Percentiles rank a stretch among this genome's conserved stretches.
These are phyloP conservation scores for Globomyces sp. DNA, from an alignment of 371 early-diverging fungal species.

Conservation along the genomic window DNA sequence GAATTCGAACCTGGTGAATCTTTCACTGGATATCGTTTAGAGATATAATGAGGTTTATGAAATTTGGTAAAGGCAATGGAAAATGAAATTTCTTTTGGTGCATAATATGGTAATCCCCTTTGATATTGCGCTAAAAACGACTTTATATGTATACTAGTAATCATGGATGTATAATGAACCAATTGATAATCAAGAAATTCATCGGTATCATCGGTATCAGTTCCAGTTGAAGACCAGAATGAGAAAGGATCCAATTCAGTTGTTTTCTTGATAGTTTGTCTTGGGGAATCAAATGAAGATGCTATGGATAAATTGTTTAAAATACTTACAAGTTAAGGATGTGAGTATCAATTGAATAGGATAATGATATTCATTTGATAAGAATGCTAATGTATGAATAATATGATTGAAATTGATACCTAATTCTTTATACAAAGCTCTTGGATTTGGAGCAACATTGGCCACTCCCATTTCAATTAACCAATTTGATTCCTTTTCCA, in stretches of 20 bases:
- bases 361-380: no score
- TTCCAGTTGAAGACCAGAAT: constrained; percentile 10
- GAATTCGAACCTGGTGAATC: not conserved
- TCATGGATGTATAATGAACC: not conserved
- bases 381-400: no score
- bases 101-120: constrained; percentile 11
- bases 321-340: no score
- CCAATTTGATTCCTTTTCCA: no score
- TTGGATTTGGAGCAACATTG: no score
- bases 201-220: not conserved
- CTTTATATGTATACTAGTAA: not conserved
- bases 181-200: constrained; percentile 5
- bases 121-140: constrained; percentile 14
- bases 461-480: no score
- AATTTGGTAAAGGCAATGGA: not conserved
- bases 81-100: constrained; percentile 7
- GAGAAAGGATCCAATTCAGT: not conserved
- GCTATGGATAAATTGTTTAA: no score
- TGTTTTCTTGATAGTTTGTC: no score
- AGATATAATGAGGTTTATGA: not conserved
- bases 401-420: no score
- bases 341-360: not conserved
- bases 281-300: no score
- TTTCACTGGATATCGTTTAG: not conserved
- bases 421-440: no score